These are phyloP conservation scores for Diaporthe longicolla DNA, from an alignment of 2,329 filamentous ascomycete genomes.

Conservation along the genomic window DNA sequence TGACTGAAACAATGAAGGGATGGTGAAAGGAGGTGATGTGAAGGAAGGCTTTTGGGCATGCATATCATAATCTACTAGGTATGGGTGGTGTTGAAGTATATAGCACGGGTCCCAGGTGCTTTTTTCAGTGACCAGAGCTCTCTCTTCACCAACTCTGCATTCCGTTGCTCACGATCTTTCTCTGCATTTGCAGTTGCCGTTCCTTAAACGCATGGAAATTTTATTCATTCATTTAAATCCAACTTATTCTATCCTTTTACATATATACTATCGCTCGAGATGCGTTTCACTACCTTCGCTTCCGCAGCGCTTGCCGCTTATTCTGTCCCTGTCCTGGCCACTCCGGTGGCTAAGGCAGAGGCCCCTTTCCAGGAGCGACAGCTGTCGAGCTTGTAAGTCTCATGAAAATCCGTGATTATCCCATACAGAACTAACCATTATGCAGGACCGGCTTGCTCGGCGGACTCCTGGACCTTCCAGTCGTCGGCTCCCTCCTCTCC, in stretches of 20 bases:
- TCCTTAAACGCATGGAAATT: background rate
- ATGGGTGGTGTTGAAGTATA: constrained; percentile 12
- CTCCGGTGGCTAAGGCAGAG: constrained; percentile 20
- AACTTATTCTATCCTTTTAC: constrained; percentile 23
- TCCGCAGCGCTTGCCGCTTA: constrained; percentile 21
- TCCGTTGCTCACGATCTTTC: constrained; percentile 5
- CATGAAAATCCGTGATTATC: background rate
- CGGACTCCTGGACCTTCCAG: constrained; percentile 27
- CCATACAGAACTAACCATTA: constrained; percentile 2
- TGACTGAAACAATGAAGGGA: constrained; percentile 29
- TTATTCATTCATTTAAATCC: constrained; percentile 2
- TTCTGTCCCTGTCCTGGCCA: constrained; percentile 25
- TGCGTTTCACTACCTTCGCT: constrained; percentile 22
- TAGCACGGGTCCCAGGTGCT: background rate
- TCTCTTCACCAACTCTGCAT: constrained; percentile 11
- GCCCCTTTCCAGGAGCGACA: constrained; percentile 16
- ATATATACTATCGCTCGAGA: constrained; percentile 3
- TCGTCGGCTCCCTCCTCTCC: constrained; percentile 13
- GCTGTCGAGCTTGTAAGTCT: constrained; percentile 13
- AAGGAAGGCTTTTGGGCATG: background rate
- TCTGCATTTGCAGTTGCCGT: constrained; percentile 24
- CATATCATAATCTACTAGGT: constrained; percentile 23
- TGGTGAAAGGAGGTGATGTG: background rate
- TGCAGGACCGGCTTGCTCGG: constrained; percentile 18
- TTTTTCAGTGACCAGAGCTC: constrained; percentile 10